Percentiles rank a stretch among this genome's conserved stretches.
These are phyloP conservation scores for Leccinum pachyderme DNA, from an alignment of 1,284 basidiomycete species.

Conservation along the genomic window DNA sequence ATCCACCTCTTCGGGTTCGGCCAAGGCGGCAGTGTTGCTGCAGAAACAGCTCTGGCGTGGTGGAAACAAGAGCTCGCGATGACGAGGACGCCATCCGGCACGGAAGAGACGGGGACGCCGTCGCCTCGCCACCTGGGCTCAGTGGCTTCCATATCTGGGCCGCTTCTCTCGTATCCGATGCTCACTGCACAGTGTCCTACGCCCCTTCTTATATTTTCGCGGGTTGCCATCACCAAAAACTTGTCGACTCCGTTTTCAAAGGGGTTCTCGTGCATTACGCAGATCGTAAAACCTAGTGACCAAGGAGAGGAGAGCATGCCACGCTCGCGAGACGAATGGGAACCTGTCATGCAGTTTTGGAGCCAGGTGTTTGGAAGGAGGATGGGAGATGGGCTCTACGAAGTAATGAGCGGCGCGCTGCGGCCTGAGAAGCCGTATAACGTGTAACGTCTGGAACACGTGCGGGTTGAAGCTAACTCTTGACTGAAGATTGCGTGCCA, in stretches of 20 bases:
- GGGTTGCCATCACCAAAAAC: constrained; percentile 44
- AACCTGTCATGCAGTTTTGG: constrained; percentile 85
- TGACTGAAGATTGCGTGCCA: not conserved
- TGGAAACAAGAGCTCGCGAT: constrained; percentile 28
- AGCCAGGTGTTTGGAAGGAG: constrained; percentile 63
- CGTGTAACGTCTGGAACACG: not conserved
- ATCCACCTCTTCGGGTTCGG: constrained; percentile 90
- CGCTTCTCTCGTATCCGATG: constrained; percentile 75
- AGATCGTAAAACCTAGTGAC: constrained; percentile 33
- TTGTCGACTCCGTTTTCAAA: constrained; percentile 54
- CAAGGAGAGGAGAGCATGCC: constrained; percentile 62
- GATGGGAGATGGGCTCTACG: constrained; percentile 69
- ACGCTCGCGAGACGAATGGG: constrained; percentile 71
- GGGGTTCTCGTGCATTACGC: constrained; percentile 51
- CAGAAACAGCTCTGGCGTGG: constrained; percentile 58
- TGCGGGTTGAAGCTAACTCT: not conserved
- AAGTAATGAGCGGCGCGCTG: constrained; percentile 55
- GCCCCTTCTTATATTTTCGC: constrained; percentile 63
- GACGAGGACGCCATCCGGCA: not conserved
- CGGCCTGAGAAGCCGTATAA: constrained; percentile 5
- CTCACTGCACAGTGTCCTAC: constrained; percentile 51
- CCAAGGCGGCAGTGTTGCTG: constrained; percentile 82
- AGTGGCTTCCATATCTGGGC: constrained; percentile 67
- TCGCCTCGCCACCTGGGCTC: constrained; percentile 51
- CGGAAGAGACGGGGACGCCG: not conserved